Conservation (phyloP, 352 stramenopile genomes). For the Pythium biforme region DNA sequence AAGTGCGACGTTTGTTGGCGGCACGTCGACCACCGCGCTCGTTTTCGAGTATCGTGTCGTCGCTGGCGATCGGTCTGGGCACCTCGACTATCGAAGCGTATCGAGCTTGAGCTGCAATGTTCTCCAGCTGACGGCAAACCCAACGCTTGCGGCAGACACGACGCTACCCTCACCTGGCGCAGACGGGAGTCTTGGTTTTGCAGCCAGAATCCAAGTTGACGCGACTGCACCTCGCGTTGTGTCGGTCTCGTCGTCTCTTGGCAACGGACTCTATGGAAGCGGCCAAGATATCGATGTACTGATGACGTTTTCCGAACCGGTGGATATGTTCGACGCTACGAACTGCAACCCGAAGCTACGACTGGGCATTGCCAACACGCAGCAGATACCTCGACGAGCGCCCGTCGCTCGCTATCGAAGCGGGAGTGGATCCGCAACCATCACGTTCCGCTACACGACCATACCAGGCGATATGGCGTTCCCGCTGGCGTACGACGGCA, state of each 20-base stretch:
- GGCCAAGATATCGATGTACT: slow-evolving; percentile 53
- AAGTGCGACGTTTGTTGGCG: slow-evolving; percentile 45
- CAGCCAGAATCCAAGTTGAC: slow-evolving; percentile 44
- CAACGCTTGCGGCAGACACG: slow-evolving; percentile 39
- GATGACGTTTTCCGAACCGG: slow-evolving; percentile 54
- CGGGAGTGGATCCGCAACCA: slow-evolving; percentile 37
- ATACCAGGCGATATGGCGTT: slow-evolving; percentile 51
- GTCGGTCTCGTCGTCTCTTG: slow-evolving; percentile 43
- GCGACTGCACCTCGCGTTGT: slow-evolving; percentile 37
- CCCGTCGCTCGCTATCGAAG: slow-evolving; percentile 36
- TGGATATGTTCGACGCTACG: slow-evolving; percentile 27
- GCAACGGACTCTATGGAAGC: slow-evolving; percentile 57
- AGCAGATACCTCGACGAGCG: not conserved
- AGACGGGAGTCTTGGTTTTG: slow-evolving; percentile 38
- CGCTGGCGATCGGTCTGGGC: slow-evolving; percentile 40
- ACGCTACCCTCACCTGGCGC: slow-evolving; percentile 45
- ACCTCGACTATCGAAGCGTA: slow-evolving; percentile 49
- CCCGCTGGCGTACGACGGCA: slow-evolving; percentile 52
- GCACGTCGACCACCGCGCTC: slow-evolving; percentile 41
- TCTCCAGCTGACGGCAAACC: slow-evolving; percentile 48
- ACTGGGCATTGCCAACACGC: slow-evolving; percentile 44
- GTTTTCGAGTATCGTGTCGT: slow-evolving; percentile 60
- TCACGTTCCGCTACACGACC: slow-evolving; percentile 42
- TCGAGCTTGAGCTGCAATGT: slow-evolving; percentile 45
- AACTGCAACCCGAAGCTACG: slow-evolving; percentile 31